Percentiles rank a stretch among this genome's conserved stretches.
Evolutionary conservation across 495 filamentous ascomycete genomes (phyloP).

Genomic region (Sporormia fimetaria): DNA sequence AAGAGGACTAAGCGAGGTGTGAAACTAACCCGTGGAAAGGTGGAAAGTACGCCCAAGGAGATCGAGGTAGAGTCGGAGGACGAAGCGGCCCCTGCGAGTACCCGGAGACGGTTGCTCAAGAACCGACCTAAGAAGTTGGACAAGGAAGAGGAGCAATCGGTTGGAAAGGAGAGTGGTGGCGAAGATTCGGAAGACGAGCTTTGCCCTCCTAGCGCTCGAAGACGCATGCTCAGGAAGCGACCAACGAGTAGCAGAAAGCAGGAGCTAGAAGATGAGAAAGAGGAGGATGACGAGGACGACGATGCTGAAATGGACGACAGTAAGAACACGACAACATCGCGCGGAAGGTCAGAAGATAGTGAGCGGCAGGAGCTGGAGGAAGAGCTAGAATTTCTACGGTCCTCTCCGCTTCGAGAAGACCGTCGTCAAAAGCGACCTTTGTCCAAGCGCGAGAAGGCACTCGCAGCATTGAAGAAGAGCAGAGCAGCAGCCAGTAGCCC

Average conservation of each 20-base stretch:
- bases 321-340: background rate
- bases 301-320: background rate
- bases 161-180: too few relatives aligned
- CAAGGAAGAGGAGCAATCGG: too few relatives aligned
- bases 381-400: slow-evolving; percentile 30
- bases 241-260: too few relatives aligned
- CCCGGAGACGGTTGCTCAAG: background rate
- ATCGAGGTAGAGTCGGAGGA: slow-evolving; percentile 17
- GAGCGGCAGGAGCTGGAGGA: slow-evolving; percentile 32
- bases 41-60: too few relatives aligned
- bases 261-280: background rate
- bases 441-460: slow-evolving; percentile 22
- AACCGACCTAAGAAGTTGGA: too few relatives aligned
- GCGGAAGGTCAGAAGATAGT: background rate
- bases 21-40: slow-evolving; percentile 7
- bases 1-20: slow-evolving; percentile 8
- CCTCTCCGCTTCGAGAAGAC: slow-evolving; percentile 20
- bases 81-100: slow-evolving; percentile 2
- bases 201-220: too few relatives aligned
- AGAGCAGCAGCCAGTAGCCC: slow-evolving; percentile 19
- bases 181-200: background rate
- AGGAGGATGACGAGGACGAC: slow-evolving; percentile 21
- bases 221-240: too few relatives aligned
- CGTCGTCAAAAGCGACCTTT: slow-evolving; percentile 11
- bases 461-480: slow-evolving; percentile 28